Base-by-base conservation (phyloP, 164 flowering plant genomes). In the Tetrastigma voinierianum region DNA sequence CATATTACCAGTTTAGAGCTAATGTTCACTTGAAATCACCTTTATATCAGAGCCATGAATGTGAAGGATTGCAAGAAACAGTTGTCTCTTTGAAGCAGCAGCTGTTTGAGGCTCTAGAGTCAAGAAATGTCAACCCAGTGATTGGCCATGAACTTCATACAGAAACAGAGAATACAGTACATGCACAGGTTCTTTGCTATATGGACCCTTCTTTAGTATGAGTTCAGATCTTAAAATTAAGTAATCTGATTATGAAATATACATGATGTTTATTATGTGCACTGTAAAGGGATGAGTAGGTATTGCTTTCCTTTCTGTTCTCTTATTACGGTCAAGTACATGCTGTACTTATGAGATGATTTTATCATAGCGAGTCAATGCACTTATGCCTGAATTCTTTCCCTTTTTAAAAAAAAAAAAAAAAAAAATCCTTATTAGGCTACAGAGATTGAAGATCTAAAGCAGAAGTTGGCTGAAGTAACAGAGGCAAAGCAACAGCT, bases 1-100 rank as follows among this genome's bases (percentile, higher is more conserved):
- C 23, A n/a, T 8, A 11, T 17, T 19, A 20, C 11, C 40, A 18
- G 24, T 65, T 46, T 46, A 23, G 54, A 64, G 16, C 57, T 9
- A 58, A 20, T 32, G 59, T 14, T 78, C 55, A 74, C 67, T 48
- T 59, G 59, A 2, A 18, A 18, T 62, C 40, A 44, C 21, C 15
- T 23, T 67, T 67, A 52, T 60, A 20, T 63, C 82, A 93, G 98
- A 85, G 80, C n/a, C 40, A 65, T 64, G 93, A 90, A 72, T 87
- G 90, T 68, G 89, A 91, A 81, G 87, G 69, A 64, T 70, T 89
- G 70, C 87, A 87, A 57, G 87, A 81, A 76, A 83, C 84, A 59
- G 61, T 87, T 75, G 69, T 70, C 66, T 77, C 85, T 70, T 78
- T 94, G 73, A 87, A 82, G 73, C 83, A 87, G 70, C 91, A 90